phyloP scores from a whole-genome alignment of 768 basidiomycete genomes.

The Termitomyces sp. region DNA sequence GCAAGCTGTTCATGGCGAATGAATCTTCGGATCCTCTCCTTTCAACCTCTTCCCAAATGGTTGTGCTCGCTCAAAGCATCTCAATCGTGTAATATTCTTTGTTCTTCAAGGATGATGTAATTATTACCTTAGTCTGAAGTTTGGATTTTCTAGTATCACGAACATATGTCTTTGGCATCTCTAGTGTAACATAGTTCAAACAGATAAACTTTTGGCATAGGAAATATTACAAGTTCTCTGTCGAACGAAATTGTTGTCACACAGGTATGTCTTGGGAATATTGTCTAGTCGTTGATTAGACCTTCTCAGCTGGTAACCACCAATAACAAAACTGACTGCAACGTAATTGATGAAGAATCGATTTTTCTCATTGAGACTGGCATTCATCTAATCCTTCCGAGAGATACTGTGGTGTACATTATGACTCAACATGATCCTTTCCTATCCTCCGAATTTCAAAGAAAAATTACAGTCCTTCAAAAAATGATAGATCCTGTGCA shows the following conservation, averaged over 20 bases:
- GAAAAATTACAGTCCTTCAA: slow-evolving; percentile 61
- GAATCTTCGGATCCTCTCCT: background rate
- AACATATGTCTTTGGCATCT: background rate
- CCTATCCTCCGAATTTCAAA: too few relatives aligned
- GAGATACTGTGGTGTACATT: background rate
- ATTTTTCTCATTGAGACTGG: background rate
- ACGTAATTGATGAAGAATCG: background rate
- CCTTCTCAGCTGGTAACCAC: background rate
- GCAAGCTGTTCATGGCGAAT: background rate
- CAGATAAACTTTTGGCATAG: too few relatives aligned
- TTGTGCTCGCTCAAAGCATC: background rate
- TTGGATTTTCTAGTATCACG: background rate
- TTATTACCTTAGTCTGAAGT: background rate
- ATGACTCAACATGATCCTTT: background rate
- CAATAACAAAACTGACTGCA: background rate
- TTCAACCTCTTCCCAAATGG: background rate
- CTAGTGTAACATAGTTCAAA: background rate
- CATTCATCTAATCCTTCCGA: background rate
- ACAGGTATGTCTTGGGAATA: background rate
- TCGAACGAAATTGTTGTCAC: background rate
- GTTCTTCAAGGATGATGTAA: background rate
- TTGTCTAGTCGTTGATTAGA: background rate
- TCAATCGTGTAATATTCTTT: background rate
- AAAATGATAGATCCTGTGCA: slow-evolving; percentile 84
- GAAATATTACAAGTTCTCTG: too few relatives aligned